These are phyloP conservation scores for Hibiscus syriacus DNA, from an alignment of 345 rosid species.

Conservation along the genomic window DNA sequence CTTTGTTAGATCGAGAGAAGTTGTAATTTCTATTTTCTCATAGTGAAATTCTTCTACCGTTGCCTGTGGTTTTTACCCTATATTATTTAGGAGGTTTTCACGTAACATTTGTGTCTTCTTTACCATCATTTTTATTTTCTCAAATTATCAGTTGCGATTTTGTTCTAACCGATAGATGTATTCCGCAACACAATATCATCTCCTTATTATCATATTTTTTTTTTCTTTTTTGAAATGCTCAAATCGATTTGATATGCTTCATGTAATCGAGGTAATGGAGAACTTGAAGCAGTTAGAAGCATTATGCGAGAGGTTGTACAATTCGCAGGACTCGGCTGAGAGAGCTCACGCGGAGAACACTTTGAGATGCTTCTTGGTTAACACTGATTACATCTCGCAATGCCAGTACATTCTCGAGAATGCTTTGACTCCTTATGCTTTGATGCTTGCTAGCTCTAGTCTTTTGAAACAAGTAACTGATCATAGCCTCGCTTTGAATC, in stretches of 20 bases:
- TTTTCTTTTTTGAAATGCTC: not conserved
- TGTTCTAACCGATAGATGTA: too few relatives aligned
- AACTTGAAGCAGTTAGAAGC: slow-evolving; percentile 97
- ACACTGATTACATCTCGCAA: slow-evolving; percentile 84
- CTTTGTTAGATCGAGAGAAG: too few relatives aligned
- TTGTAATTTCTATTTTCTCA: too few relatives aligned
- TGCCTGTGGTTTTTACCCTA: too few relatives aligned
- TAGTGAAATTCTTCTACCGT: too few relatives aligned
- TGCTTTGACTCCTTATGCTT: slow-evolving; percentile 86
- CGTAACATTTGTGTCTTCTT: too few relatives aligned
- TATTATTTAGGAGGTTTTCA: too few relatives aligned
- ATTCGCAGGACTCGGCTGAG: slow-evolving; percentile 89
- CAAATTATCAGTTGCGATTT: too few relatives aligned
- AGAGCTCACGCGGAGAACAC: slow-evolving; percentile 91
- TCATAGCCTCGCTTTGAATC: slow-evolving; percentile 79
- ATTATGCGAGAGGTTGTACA: slow-evolving; percentile 87
- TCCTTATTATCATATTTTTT: too few relatives aligned
- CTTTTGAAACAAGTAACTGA: slow-evolving; percentile 93
- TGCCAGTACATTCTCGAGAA: slow-evolving; percentile 98
- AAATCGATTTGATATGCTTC: slow-evolving; percentile 1
- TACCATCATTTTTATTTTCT: too few relatives aligned
- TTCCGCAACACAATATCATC: too few relatives aligned
- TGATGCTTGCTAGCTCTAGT: slow-evolving; percentile 99
- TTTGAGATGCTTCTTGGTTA: slow-evolving; percentile 80
- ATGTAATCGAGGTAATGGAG: slow-evolving; percentile 55